Conservation (phyloP, 257 asterid species). For the Capsicum baccatum region DNA sequence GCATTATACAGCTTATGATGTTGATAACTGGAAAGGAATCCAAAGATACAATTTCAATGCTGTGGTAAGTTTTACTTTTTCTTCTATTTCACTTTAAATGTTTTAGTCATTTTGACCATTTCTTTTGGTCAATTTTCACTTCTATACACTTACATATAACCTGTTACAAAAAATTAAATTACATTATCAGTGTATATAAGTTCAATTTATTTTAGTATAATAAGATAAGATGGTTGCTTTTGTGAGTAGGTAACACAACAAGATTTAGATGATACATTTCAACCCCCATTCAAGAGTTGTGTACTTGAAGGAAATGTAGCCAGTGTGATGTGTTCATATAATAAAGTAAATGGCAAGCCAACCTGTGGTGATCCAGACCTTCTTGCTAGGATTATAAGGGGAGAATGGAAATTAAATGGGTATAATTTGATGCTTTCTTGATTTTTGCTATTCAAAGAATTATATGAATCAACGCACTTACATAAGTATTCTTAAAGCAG, state of each 20-base stretch:
- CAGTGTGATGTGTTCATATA: constrained; percentile 96
- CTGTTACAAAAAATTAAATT: neutral
- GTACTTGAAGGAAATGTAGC: constrained; percentile 92
- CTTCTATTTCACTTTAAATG: neutral
- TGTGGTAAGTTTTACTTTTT: constrained; percentile 42
- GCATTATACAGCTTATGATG: constrained; percentile 81
- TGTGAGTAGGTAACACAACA: constrained; percentile 74
- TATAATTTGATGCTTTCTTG: constrained; percentile 23
- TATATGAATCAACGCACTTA: neutral
- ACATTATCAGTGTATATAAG: neutral
- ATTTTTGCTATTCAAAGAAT: neutral
- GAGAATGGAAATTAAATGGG: constrained; percentile 93
- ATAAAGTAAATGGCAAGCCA: constrained; percentile 86
- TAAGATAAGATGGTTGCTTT: neutral
- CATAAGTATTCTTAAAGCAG: constrained; percentile 42
- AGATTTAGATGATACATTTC: constrained; percentile 94
- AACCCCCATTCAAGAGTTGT: constrained; percentile 94
- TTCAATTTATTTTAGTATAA: neutral
- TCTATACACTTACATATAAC: neutral
- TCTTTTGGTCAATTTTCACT: neutral
- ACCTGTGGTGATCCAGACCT: constrained; percentile 88
- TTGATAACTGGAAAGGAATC: constrained; percentile 76
- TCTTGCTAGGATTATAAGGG: constrained; percentile 71
- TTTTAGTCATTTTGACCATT: neutral
- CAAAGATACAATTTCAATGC: constrained; percentile 66